Evolutionary conservation across 208 protist genomes (phyloP), one percentile per base, ranked within the genome.

Genomic region (Wallacemonas sp.): DNA sequence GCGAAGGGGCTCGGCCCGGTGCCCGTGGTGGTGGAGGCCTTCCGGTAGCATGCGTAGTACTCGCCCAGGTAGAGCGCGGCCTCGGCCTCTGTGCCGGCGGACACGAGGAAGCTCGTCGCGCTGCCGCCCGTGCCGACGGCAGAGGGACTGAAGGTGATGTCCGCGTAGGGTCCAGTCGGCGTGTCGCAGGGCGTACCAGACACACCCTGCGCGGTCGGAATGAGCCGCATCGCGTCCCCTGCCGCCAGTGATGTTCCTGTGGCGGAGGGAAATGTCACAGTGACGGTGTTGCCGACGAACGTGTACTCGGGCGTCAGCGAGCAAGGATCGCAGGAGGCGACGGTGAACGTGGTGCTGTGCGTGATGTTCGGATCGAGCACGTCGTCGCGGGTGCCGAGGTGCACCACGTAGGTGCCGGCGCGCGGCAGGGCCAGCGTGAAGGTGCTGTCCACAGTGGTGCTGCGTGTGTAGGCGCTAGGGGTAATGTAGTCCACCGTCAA

Each of bases 41-140:
- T 81, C 31, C 67, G 73, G 70, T 97, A 97, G 69, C 92, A 97
- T 8, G 90, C 57, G 74, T 91, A 86, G 76, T 97, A 97, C 64
- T 89, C 81, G 1, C 87, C 91, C 0, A 86, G 50, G 71, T 82
- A 90, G n/a, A 23, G 50, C 31, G 54, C 67, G 22, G 76, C 59
- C 50, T 80, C 59, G 31, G 67, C 57, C n/a, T 29, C 48, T 22
- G 73, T 77, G 28, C 55, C 61, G 4, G 45, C n/a, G 14, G 70
- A 65, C 23, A 95, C 61, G 28, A 41, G 67, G 67, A 91, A 92
- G 36, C 66, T 79, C 3, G 88, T 82, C 12, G 16, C 59, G 32
- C 31, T 55, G 20, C 67, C 72, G 22, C 50, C 80, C 39, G 68
- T 77, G 38, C 28, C 28, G 26, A 65, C 72, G 18, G 61, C 45